Evolutionary conservation across 768 basidiomycete species (phyloP).

Genomic region (Mycena alexandri): DNA sequence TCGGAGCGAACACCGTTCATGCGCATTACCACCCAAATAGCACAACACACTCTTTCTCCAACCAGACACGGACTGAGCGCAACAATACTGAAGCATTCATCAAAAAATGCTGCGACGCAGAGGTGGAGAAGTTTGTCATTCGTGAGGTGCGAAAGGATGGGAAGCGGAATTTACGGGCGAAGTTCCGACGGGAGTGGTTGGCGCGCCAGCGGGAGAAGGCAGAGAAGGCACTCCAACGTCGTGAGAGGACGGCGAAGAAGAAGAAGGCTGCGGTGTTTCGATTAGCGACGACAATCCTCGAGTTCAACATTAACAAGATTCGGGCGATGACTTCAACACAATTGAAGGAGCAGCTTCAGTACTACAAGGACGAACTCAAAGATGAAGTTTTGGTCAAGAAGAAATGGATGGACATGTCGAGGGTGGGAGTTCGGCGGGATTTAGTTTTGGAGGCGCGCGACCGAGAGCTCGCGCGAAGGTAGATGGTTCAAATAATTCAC

Average conservation of each 20-base stretch:
- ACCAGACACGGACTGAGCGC: constrained; percentile 26
- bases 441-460: constrained; percentile 8
- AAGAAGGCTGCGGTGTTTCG: background rate
- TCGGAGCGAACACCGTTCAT: constrained; percentile 29
- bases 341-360: constrained; percentile 14
- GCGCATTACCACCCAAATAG: constrained; percentile 21
- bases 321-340: background rate
- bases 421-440: background rate
- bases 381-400: background rate
- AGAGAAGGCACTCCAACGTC: background rate
- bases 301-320: constrained; percentile 4
- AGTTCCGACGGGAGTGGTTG: background rate
- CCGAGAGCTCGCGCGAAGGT: constrained; percentile 1
- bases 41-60: constrained; percentile 29
- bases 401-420: constrained; percentile 7
- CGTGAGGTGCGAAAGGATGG: constrained; percentile 25
- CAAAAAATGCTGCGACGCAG: constrained; percentile 26
- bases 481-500: too few species aligned
- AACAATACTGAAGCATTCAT: constrained; percentile 40
- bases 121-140: constrained; percentile 31
- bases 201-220: constrained; percentile 7
- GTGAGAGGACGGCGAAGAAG: background rate
- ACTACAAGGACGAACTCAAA: constrained; percentile 17
- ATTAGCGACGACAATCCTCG: background rate
- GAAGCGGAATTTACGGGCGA: constrained; percentile 4